Percentiles rank a stretch among this genome's conserved stretches.
phyloP scores from a whole-genome alignment of 768 basidiomycete genomes.

The Auricularia cornea region DNA sequence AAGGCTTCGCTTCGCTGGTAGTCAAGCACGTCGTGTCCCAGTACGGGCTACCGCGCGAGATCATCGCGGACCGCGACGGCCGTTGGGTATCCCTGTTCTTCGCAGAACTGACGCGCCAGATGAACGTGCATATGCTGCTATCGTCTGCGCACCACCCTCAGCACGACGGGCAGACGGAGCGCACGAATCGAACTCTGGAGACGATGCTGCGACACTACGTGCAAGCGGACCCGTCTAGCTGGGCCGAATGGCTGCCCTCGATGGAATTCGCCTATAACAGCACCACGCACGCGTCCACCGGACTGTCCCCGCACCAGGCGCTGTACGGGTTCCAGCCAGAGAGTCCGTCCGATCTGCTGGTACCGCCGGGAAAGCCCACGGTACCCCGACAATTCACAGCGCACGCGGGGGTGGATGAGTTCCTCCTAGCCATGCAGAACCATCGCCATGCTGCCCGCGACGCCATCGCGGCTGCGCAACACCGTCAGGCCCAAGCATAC shows the following conservation, averaged over 20 bases:
- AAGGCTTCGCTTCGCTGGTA: constrained; percentile 5
- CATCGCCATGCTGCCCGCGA: constrained; percentile 10
- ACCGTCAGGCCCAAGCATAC: constrained; percentile 16
- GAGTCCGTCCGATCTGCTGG: constrained; percentile 6
- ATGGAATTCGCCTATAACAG: constrained; percentile 26
- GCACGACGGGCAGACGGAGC: constrained; percentile 26
- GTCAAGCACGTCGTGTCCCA: constrained; percentile 8
- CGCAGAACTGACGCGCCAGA: background rate
- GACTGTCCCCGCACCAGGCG: constrained; percentile 20
- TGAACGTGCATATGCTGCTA: constrained; percentile 1
- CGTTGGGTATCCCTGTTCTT: constrained; percentile 8
- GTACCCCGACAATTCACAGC: background rate
- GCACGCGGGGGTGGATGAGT: background rate
- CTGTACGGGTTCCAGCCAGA: constrained; percentile 18
- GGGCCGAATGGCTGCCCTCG: constrained; percentile 17
- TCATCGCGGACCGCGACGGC: constrained; percentile 6
- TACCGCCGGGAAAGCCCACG: background rate
- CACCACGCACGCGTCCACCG: constrained; percentile 19
- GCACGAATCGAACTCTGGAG: constrained; percentile 21
- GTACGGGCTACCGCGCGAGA: constrained; percentile 7
- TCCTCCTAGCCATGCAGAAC: background rate
- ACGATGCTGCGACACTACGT: constrained; percentile 23
- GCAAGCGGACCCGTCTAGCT: constrained; percentile 16
- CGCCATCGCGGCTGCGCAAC: constrained; percentile 13
- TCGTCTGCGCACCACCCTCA: constrained; percentile 19